A percentile compares a stretch with the other conserved stretches of the same genome.
Conservation (phyloP, 1,284 basidiomycete genomes). For the Rhizopogon parksii region DNA sequence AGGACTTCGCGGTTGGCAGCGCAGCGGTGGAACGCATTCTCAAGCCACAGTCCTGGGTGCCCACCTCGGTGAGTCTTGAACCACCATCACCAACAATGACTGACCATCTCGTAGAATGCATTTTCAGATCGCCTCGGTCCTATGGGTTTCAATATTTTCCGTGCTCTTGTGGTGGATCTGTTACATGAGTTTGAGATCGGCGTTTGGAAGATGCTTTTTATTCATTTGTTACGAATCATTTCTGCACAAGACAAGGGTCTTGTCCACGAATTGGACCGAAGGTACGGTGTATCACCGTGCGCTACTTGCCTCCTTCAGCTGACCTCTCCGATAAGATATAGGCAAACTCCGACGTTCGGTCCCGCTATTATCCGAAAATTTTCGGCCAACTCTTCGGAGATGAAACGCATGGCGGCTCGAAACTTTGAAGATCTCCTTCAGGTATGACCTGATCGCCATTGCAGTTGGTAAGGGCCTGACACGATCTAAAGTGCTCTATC, state of each 20-base stretch:
- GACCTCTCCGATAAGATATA: conserved; percentile 1
- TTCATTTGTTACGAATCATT: conserved; percentile 21
- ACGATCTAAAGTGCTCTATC: conserved; percentile 16
- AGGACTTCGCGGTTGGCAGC: conserved; percentile 9
- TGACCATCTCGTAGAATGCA: conserved; percentile 12
- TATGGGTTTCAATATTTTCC: conserved; percentile 11
- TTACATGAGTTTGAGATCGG: conserved; percentile 22
- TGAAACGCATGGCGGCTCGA: conserved; percentile 20
- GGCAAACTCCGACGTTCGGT: conserved; percentile 18
- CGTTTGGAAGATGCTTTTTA: conserved; percentile 23
- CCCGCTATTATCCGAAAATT: conserved; percentile 18
- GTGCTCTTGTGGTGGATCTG: conserved; percentile 16
- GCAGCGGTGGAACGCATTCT: conserved; percentile 10
- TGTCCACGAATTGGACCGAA: conserved; percentile 9
- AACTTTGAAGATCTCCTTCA: conserved; percentile 26
- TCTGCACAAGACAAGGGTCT: conserved; percentile 5
- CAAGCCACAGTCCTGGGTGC: conserved; percentile 13
- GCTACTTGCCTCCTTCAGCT: background rate
- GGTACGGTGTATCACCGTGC: conserved; percentile 2
- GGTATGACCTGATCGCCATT: conserved; percentile 9
- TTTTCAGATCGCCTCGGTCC: conserved; percentile 10
- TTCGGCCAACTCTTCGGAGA: conserved; percentile 14
- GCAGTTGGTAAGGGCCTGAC: background rate
- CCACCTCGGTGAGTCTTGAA: conserved; percentile 12
- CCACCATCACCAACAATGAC: background rate